Evolutionary conservation across 139 green algal species (phyloP).

Genomic region (Micractinium sp.): DNA sequence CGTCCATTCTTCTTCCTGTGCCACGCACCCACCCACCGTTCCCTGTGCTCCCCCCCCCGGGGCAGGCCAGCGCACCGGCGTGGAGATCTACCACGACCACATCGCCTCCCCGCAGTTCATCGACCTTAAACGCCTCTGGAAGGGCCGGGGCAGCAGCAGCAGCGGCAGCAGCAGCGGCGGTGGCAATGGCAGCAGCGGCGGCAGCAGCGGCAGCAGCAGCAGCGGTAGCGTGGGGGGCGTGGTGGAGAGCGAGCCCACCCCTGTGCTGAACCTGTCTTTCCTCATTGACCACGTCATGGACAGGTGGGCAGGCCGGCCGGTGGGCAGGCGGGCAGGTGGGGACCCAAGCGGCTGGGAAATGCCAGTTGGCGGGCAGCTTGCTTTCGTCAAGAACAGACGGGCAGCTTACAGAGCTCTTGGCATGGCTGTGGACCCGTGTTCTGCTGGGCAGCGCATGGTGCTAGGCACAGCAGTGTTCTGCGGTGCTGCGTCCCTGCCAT

Average conservation of each 20-base stretch:
- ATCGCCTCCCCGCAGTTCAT: constrained; percentile 79
- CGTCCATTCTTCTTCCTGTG: background rate
- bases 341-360: too few relatives aligned
- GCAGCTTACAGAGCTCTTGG: too few relatives aligned
- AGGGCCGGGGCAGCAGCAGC: background rate
- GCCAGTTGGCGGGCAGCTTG: too few relatives aligned
- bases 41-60: background rate
- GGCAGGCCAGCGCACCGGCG: constrained; percentile 33
- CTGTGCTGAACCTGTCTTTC: constrained; percentile 81
- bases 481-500: too few relatives aligned
- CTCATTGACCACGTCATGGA: constrained; percentile 87
- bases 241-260: background rate
- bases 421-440: too few relatives aligned
- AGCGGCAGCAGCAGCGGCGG: background rate
- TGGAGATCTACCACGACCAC: constrained; percentile 85
- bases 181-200: background rate
- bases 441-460: too few relatives aligned
- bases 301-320: background rate
- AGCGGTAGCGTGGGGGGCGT: background rate
- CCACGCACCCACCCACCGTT: background rate
- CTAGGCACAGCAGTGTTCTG: too few relatives aligned
- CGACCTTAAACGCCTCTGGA: constrained; percentile 61
- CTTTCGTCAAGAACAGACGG: too few relatives aligned
- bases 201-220: background rate
- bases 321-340: too few relatives aligned